Evolutionary conservation across 192 early-diverging fungal species (phyloP).

Genomic region (Backusella sp.): DNA sequence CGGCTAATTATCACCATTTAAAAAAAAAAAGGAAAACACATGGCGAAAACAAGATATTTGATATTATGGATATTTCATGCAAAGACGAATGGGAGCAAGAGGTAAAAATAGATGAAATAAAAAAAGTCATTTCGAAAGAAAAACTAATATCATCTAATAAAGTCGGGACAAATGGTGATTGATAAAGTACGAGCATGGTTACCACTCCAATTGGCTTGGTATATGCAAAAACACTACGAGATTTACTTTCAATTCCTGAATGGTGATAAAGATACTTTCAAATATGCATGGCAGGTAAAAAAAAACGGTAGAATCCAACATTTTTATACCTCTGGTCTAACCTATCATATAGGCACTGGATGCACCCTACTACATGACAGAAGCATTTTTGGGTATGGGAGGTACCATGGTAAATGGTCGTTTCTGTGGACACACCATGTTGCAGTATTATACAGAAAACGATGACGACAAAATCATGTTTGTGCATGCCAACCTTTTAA

Average conservation of each 20-base stretch:
- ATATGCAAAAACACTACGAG: conserved; percentile 30
- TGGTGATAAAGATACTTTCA: conserved; percentile 42
- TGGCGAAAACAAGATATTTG: conserved; percentile 38
- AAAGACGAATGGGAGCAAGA: conserved; percentile 44
- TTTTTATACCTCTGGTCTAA: background rate
- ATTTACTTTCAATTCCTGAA: conserved; percentile 37
- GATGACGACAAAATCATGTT: conserved; percentile 23
- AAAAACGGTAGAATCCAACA: no score
- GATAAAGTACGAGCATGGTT: conserved; percentile 32
- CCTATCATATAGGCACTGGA: conserved; percentile 9
- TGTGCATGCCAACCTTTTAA: conserved; percentile 38
- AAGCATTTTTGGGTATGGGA: conserved; percentile 29
- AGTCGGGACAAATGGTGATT: conserved; percentile 38
- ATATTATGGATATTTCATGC: conserved; percentile 32
- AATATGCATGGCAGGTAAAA: conserved; percentile 34
- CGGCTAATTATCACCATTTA: background rate
- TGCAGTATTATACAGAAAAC: conserved; percentile 21
- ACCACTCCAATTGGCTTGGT: conserved; percentile 37
- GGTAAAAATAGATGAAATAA: conserved; percentile 5
- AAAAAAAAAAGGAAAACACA: conserved; percentile 37
- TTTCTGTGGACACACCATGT: conserved; percentile 36
- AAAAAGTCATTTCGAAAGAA: background rate
- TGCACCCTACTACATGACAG: conserved; percentile 24
- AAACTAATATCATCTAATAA: background rate
- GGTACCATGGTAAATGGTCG: conserved; percentile 26